phyloP scores from a whole-genome alignment of 2,329 filamentous ascomycete genomes.

The Sclerotinia borealis region DNA sequence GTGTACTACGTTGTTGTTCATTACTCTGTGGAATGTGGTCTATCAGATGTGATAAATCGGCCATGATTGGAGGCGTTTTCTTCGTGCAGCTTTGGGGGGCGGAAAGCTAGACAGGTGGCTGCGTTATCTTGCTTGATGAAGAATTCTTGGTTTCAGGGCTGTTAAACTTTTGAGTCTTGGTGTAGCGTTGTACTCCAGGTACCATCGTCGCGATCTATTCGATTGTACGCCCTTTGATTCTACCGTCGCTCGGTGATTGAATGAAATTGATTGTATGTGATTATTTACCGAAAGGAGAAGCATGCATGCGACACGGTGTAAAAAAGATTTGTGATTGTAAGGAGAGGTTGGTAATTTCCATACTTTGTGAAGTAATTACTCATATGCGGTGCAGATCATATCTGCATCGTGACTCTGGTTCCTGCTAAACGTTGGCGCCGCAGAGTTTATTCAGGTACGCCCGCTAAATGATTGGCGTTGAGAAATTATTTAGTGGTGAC shows the following conservation, averaged over 20 bases:
- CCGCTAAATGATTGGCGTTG: background rate
- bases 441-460: background rate
- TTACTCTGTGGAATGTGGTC: slow-evolving; percentile 24
- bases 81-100: background rate
- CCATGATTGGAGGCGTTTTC: slow-evolving; percentile 2
- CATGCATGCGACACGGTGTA: background rate
- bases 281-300: background rate
- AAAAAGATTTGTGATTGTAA: background rate
- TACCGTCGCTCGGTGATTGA: background rate
- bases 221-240: background rate
- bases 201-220: background rate
- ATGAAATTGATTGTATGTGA: background rate
- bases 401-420: too few relatives aligned
- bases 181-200: background rate
- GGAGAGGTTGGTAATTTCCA: background rate
- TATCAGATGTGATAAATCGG: slow-evolving; percentile 3
- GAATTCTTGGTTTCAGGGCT: background rate
- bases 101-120: slow-evolving; percentile 1
- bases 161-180: background rate
- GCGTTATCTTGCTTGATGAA: background rate
- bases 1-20: slow-evolving; percentile 5
- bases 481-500: background rate
- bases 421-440: too few relatives aligned
- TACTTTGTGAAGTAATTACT: too few relatives aligned
- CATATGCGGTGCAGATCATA: background rate